These are phyloP conservation scores for Dillenia suffruticosa DNA, from an alignment of 164 flowering plant genomes.

Conservation along the genomic window DNA sequence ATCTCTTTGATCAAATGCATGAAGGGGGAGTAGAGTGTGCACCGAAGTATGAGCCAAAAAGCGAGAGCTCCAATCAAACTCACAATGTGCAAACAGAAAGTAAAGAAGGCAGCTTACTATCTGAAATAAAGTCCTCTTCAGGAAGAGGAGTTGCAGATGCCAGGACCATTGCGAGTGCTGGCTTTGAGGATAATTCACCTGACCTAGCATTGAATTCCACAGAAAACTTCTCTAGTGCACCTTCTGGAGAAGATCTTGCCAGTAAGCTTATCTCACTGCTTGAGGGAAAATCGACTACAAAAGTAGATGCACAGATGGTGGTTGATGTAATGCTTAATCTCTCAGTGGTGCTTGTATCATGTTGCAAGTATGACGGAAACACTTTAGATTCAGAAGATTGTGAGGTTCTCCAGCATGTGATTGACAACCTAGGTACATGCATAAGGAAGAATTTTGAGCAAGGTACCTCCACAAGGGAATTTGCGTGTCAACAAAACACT, in stretches of 20 bases:
- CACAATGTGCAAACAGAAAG: no score
- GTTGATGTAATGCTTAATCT: conserved; percentile 37
- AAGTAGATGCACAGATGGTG: conserved; percentile 23
- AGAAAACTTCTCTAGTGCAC: conserved; percentile 8
- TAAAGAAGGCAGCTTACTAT: no score
- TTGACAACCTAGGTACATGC: conserved; percentile 38
- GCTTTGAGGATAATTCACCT: conserved; percentile 13
- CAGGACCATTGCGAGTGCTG: conserved; percentile 8
- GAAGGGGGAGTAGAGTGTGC: no score
- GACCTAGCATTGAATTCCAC: conserved; percentile 10
- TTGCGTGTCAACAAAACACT: conserved; percentile 2
- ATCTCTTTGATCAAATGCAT: no score
- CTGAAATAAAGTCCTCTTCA: no score
- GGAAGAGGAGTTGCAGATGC: conserved; percentile 4
- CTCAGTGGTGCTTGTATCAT: conserved; percentile 44
- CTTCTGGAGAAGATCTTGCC: conserved; percentile 18
- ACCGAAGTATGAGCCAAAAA: no score
- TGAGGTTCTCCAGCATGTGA: conserved; percentile 29
- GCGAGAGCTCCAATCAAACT: no score
- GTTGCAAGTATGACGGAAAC: conserved; percentile 23
- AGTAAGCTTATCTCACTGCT: conserved; percentile 5
- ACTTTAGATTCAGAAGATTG: conserved; percentile 29
- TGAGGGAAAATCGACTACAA: conserved; percentile 17
- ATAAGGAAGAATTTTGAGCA: conserved; percentile 11
- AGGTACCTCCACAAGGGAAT: neutral